A percentile compares a stretch with the other conserved stretches of the same genome.
Evolutionary conservation across 192 early-diverging fungal genomes (phyloP).

Genomic region (Podila minutissima): DNA sequence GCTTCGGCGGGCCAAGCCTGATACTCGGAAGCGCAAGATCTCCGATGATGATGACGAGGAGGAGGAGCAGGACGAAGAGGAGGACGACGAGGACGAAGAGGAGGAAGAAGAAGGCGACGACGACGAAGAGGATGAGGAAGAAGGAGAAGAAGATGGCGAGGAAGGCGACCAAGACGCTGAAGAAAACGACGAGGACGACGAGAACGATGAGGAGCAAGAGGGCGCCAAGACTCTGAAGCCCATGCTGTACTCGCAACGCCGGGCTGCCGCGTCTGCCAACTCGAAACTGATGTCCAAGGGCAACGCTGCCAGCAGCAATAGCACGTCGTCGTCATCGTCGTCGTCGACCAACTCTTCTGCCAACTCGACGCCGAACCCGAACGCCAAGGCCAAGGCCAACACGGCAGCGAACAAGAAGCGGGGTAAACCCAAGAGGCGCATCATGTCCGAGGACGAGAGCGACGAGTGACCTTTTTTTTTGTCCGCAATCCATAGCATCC

Average conservation of each 20-base stretch:
- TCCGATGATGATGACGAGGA: slow-evolving; percentile 9
- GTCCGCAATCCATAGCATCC: too few relatives aligned
- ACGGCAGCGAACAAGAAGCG: background rate
- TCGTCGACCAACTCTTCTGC: background rate
- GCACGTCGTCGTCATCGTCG: slow-evolving; percentile 3
- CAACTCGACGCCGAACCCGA: background rate
- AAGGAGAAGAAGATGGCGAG: background rate
- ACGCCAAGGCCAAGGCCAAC: slow-evolving; percentile 2
- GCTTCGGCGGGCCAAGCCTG: background rate
- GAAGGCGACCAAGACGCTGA: background rate
- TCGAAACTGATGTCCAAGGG: slow-evolving; percentile 27
- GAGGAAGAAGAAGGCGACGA: background rate
- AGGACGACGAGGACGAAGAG: background rate
- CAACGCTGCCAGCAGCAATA: background rate
- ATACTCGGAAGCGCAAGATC: background rate
- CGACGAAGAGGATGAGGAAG: background rate
- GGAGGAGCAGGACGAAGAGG: slow-evolving; percentile 4
- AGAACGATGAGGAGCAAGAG: slow-evolving; percentile 2
- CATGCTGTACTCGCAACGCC: slow-evolving; percentile 21
- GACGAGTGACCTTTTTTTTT: background rate
- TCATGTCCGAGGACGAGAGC: background rate
- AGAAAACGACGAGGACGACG: background rate
- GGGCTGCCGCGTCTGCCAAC: slow-evolving; percentile 30
- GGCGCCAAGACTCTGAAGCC: slow-evolving; percentile 7
- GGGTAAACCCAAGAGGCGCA: slow-evolving; percentile 1